These are phyloP conservation scores for Thermomyces lanuginosus DNA, from an alignment of 2,329 filamentous ascomycete species.

Conservation along the genomic window DNA sequence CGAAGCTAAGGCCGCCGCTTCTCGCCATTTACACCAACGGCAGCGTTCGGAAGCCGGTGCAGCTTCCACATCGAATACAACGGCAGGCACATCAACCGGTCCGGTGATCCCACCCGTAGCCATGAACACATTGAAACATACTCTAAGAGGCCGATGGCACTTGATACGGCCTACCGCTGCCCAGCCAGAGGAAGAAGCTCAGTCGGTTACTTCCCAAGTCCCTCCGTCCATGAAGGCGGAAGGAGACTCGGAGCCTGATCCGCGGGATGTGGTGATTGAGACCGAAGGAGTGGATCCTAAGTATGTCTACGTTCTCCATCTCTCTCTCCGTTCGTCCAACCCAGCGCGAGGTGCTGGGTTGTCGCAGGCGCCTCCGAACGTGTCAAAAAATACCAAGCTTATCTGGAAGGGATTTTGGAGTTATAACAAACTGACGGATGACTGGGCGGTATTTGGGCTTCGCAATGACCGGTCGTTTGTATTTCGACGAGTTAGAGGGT, in stretches of 20 bases:
- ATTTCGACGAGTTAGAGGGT: conserved; percentile 46
- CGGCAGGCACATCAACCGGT: too few species aligned
- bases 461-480: conserved; percentile 46
- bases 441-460: conserved; percentile 67
- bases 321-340: conserved; percentile 45
- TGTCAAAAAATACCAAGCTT: conserved; percentile 67
- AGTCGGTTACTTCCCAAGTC: conserved; percentile 30
- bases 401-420: conserved; percentile 81
- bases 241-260: conserved; percentile 13
- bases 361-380: conserved; percentile 15
- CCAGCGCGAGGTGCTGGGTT: conserved; percentile 36
- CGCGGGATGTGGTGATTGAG: conserved; percentile 58
- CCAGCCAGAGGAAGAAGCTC: conserved; percentile 9
- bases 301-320: conserved; percentile 72
- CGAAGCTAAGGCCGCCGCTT: conserved; percentile 15
- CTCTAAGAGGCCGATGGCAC: conserved; percentile 49
- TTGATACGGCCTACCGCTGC: conserved; percentile 36
- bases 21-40: conserved; percentile 22
- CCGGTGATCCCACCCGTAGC: conserved; percentile 21
- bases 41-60: conserved; percentile 27
- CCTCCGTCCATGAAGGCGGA: conserved; percentile 9
- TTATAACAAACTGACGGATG: conserved; percentile 76
- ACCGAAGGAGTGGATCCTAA: conserved; percentile 65
- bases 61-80: conserved; percentile 9
- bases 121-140: conserved; percentile 49